Evolutionary conservation across 805 yeast species (phyloP).

Genomic region (Candida verbasci): DNA sequence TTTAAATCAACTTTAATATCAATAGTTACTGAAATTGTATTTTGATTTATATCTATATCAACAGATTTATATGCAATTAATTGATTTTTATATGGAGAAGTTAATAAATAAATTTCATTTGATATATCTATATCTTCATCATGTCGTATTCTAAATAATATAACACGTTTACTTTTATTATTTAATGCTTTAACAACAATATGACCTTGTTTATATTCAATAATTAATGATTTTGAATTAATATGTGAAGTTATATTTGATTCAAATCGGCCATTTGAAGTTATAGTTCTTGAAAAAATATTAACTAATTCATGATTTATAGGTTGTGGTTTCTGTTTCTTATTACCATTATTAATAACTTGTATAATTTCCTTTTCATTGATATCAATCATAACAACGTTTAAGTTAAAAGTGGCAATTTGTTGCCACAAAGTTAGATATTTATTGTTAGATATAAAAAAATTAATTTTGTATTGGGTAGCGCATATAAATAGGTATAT

Average conservation of each 20-base stretch:
- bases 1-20: neutral
- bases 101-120: conserved; percentile 6
- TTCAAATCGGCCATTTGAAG: neutral
- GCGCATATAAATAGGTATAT: neutral
- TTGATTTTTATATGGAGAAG: conserved; percentile 5
- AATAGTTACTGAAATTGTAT: neutral
- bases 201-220: neutral
- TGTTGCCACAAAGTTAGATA: too few species aligned
- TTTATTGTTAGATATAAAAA: too few species aligned
- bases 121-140: conserved; percentile 4
- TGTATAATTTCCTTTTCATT: neutral
- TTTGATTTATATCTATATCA: neutral
- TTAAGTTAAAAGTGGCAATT: too few species aligned
- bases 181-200: conserved; percentile 7
- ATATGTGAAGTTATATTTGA: neutral
- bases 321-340: neutral
- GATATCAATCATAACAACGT: conserved; percentile 1
- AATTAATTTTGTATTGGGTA: too few species aligned
- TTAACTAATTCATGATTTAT: neutral
- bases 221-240: neutral
- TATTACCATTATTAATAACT: neutral
- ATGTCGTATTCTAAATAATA: conserved; percentile 1
- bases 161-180: neutral
- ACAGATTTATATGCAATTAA: neutral
- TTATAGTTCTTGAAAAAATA: neutral